These are phyloP conservation scores for Cercophora samala DNA, from an alignment of 495 filamentous ascomycete genomes.

Conservation along the genomic window DNA sequence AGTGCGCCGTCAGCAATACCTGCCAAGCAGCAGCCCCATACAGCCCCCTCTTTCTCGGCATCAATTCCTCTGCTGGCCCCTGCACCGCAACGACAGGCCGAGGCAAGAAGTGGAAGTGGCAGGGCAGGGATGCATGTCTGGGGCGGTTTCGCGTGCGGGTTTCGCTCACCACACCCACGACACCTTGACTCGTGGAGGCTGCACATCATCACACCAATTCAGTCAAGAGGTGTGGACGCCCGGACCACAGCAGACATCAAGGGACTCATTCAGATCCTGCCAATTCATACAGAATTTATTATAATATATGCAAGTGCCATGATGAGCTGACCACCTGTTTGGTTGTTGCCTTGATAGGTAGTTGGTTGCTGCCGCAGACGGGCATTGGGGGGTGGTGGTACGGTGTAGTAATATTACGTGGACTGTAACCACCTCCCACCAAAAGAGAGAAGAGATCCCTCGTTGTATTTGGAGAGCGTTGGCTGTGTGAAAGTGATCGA, in stretches of 20 bases:
- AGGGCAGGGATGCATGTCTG: conserved; percentile 24
- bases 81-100: conserved; percentile 25
- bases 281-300: background rate
- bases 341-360: too few species aligned
- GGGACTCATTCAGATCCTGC: background rate
- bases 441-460: background rate
- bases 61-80: conserved; percentile 25
- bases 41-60: conserved; percentile 26
- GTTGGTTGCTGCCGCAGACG: conserved; percentile 4
- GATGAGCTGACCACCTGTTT: background rate
- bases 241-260: background rate
- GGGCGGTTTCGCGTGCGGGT: conserved; percentile 14
- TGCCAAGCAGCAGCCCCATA: background rate
- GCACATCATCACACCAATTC: conserved; percentile 37
- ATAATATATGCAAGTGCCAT: background rate
- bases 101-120: conserved; percentile 24
- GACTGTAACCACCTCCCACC: background rate
- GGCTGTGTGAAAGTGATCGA: background rate
- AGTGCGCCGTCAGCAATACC: conserved; percentile 21
- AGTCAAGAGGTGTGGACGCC: conserved; percentile 15
- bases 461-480: background rate
- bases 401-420: background rate
- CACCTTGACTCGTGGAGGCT: conserved; percentile 37
- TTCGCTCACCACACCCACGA: conserved; percentile 26
- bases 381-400: background rate